phyloP scores from a whole-genome alignment of 1,284 basidiomycete species.

The Cutaneotrichosporon cyanovorans region DNA sequence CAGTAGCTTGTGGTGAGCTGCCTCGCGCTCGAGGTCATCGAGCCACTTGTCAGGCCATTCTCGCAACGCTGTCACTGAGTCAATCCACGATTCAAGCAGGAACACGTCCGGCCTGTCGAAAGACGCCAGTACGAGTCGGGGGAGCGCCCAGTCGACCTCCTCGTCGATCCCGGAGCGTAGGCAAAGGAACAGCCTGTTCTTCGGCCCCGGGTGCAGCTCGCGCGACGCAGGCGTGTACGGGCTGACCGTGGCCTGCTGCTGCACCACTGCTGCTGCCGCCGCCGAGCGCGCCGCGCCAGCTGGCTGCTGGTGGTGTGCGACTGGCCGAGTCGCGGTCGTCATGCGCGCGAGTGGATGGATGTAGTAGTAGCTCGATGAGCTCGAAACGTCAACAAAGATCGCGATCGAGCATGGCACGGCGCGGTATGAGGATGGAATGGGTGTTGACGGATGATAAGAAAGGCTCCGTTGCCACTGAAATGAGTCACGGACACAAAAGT shows the following conservation, averaged over 20 bases:
- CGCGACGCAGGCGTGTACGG: slow-evolving; percentile 20
- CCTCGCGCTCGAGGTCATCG: slow-evolving; percentile 30
- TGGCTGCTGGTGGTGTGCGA: not conserved
- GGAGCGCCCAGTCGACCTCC: slow-evolving; percentile 42
- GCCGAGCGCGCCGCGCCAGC: not conserved
- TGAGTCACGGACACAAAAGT: slow-evolving; percentile 11
- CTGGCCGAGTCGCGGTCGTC: not conserved
- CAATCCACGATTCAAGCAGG: slow-evolving; percentile 28
- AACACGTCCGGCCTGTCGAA: slow-evolving; percentile 33
- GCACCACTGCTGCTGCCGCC: not conserved
- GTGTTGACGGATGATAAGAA: no score
- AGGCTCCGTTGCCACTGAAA: slow-evolving; percentile 4
- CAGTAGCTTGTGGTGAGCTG: slow-evolving; percentile 11
- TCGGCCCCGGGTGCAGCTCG: slow-evolving; percentile 26
- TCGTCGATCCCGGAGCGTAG: slow-evolving; percentile 28
- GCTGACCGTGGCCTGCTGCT: slow-evolving; percentile 9
- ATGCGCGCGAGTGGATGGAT: not conserved
- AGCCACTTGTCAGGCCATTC: slow-evolving; percentile 34
- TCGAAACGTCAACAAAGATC: not conserved
- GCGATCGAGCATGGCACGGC: no score
- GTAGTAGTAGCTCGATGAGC: not conserved
- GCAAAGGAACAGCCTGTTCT: slow-evolving; percentile 34
- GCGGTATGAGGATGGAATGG: no score
- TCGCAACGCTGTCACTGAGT: slow-evolving; percentile 25
- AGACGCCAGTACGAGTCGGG: slow-evolving; percentile 31